A percentile compares a stretch with the other conserved stretches of the same genome.
Evolutionary conservation across 129 eudicot genomes (phyloP).

Genomic region (Flaveria trinervia): DNA sequence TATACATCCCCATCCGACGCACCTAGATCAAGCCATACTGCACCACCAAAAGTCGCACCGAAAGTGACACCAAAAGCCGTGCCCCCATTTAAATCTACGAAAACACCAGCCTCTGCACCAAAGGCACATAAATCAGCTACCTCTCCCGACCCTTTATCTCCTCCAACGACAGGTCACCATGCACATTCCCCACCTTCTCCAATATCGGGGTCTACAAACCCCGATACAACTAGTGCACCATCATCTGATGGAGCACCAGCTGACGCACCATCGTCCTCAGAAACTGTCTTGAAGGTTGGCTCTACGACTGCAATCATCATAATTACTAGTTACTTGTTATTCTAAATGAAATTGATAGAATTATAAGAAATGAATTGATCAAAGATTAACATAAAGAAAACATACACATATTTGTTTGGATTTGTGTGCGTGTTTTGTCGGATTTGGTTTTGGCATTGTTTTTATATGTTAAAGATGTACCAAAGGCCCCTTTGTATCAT

Average conservation of each 20-base stretch:
- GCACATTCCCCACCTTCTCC: constrained; percentile 32
- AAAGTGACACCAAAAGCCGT: neutral
- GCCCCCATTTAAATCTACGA: neutral
- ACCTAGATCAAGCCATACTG: no score
- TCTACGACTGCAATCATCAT: constrained; percentile 19
- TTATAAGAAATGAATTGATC: neutral
- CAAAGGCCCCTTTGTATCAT: constrained; percentile 15
- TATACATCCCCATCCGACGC: constrained; percentile 26
- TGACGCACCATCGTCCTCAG: constrained; percentile 20
- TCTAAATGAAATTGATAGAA: constrained; percentile 28
- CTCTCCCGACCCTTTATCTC: neutral
- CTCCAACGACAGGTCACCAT: neutral
- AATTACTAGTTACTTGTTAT: constrained; percentile 25
- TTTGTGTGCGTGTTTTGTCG: constrained; percentile 21
- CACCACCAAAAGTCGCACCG: constrained; percentile 21
- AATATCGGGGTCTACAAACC: neutral
- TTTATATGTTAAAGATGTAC: constrained; percentile 16
- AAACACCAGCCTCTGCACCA: neutral
- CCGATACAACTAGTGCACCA: constrained; percentile 9
- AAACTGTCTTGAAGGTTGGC: constrained; percentile 13
- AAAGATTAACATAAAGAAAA: constrained; percentile 31
- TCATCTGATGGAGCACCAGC: neutral
- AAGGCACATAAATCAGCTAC: neutral
- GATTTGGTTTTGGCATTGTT: constrained; percentile 34
- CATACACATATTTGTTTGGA: constrained; percentile 9